Conservation (phyloP, 495 filamentous ascomycete species). For the Talaromyces ruber region DNA sequence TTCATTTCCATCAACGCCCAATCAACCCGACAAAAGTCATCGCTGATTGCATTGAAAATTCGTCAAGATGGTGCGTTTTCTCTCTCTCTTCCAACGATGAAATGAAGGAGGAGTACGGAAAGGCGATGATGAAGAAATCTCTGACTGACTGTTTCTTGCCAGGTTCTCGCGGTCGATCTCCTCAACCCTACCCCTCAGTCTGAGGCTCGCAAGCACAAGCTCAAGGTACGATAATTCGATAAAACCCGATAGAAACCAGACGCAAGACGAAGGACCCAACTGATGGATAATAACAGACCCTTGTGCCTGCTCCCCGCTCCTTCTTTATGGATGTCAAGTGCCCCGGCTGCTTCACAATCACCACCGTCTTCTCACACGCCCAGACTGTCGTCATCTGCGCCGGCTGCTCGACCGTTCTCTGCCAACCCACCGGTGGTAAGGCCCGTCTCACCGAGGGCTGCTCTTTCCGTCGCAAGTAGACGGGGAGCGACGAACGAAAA, state of each 20-base stretch:
- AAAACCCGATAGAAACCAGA: slow-evolving; percentile 12
- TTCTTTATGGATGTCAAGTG: slow-evolving; percentile 99
- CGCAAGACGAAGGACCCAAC: slow-evolving; percentile 4
- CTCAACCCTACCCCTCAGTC: slow-evolving; percentile 93
- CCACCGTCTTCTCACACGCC: slow-evolving; percentile 99
- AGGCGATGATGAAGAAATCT: slow-evolving; percentile 4
- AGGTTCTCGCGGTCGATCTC: slow-evolving; percentile 99
- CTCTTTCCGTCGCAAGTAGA: slow-evolving; percentile 99
- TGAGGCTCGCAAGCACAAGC: slow-evolving; percentile 98
- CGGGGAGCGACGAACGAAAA: not conserved
- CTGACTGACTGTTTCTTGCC: slow-evolving; percentile 14
- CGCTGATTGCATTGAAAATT: slow-evolving; percentile 38
- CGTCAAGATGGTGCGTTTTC: slow-evolving; percentile 41
- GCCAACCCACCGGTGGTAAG: slow-evolving; percentile 98
- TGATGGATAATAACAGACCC: slow-evolving; percentile 46
- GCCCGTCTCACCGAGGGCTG: slow-evolving; percentile 95
- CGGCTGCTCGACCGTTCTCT: slow-evolving; percentile 93
- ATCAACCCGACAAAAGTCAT: slow-evolving; percentile 16
- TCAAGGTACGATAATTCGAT: slow-evolving; percentile 63
- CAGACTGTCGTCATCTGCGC: slow-evolving; percentile 99
- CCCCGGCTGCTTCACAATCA: slow-evolving; percentile 99
- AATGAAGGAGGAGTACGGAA: not conserved
- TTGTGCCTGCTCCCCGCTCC: slow-evolving; percentile 90
- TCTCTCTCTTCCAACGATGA: not conserved
- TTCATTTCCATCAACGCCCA: slow-evolving; percentile 44